These are phyloP conservation scores for Halteria grandinella DNA, from an alignment of 73 alveolate genomes.

Conservation along the genomic window DNA sequence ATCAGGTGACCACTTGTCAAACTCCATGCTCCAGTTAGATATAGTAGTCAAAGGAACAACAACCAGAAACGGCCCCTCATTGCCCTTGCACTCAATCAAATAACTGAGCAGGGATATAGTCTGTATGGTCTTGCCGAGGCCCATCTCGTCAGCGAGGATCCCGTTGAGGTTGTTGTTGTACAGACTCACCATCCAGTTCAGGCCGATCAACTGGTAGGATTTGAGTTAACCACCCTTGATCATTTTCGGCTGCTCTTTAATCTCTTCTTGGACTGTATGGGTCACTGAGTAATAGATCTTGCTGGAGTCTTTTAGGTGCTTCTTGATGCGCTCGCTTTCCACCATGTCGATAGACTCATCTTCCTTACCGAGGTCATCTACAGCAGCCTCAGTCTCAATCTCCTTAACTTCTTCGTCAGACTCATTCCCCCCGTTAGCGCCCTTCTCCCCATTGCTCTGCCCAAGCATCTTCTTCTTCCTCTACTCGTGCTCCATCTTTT, in stretches of 20 bases:
- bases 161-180: constrained; percentile 97
- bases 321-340: constrained; percentile 55
- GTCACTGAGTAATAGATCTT: constrained; percentile 92
- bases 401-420: constrained; percentile 51
- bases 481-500: constrained; percentile 76
- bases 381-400: constrained; percentile 23
- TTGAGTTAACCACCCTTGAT: constrained; percentile 82
- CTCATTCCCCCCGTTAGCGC: constrained; percentile 57
- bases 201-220: constrained; percentile 89
- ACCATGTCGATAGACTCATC: constrained; percentile 59
- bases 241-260: constrained; percentile 87
- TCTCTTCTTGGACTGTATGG: constrained; percentile 94
- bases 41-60: constrained; percentile 98
- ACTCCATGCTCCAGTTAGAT: constrained; percentile 97
- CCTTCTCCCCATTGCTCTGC: constrained; percentile 23
- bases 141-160: constrained; percentile 99
- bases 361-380: constrained; percentile 59
- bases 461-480: constrained; percentile 57
- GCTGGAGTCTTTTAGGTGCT: constrained; percentile 67
- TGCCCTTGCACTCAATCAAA: constrained; percentile 88
- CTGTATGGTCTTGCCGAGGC: constrained; percentile 98
- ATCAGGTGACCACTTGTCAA: constrained; percentile 98
- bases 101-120: constrained; percentile 93
- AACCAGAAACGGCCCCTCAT: constrained; percentile 97
- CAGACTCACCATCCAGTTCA: constrained; percentile 95